Percentiles rank a stretch among this genome's conserved stretches.
Conservation (phyloP, 768 basidiomycete species). For the Trametes meyenii region DNA sequence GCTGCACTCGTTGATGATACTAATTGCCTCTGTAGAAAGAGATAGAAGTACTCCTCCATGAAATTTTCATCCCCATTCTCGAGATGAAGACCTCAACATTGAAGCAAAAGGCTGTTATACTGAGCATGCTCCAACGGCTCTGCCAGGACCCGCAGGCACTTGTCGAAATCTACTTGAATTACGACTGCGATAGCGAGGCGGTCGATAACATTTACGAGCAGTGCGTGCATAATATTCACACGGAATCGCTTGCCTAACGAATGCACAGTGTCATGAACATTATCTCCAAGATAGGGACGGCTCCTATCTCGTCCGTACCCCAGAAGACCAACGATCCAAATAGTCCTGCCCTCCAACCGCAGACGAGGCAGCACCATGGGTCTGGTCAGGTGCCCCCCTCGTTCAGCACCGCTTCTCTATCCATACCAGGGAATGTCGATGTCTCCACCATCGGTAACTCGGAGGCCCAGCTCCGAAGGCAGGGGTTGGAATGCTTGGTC, state of each 20-base stretch:
- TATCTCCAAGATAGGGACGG: constrained; percentile 86
- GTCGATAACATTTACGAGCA: constrained; percentile 97
- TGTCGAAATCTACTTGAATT: constrained; percentile 98
- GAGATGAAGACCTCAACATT: constrained; percentile 97
- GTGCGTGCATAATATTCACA: constrained; percentile 46
- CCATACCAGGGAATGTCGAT: constrained; percentile 69
- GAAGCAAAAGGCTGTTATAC: constrained; percentile 91
- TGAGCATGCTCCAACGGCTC: constrained; percentile 84
- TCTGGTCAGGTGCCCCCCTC: constrained; percentile 56
- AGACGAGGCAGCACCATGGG: constrained; percentile 45
- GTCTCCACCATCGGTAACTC: constrained; percentile 69
- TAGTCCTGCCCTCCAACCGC: constrained; percentile 62
- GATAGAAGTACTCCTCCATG: constrained; percentile 96
- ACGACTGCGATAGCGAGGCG: constrained; percentile 96
- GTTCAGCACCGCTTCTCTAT: constrained; percentile 63
- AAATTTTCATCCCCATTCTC: constrained; percentile 97
- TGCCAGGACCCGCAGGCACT: constrained; percentile 97
- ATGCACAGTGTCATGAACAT: constrained; percentile 83
- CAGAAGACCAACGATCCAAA: constrained; percentile 58
- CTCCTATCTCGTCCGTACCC: constrained; percentile 49
- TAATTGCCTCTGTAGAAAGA: constrained; percentile 72
- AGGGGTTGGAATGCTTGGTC: constrained; percentile 94
- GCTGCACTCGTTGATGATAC: neutral
- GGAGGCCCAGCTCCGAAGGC: constrained; percentile 83
- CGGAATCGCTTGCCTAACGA: constrained; percentile 5